Conservation (phyloP, 306 rosid species). For the Prosopis cineraria region DNA sequence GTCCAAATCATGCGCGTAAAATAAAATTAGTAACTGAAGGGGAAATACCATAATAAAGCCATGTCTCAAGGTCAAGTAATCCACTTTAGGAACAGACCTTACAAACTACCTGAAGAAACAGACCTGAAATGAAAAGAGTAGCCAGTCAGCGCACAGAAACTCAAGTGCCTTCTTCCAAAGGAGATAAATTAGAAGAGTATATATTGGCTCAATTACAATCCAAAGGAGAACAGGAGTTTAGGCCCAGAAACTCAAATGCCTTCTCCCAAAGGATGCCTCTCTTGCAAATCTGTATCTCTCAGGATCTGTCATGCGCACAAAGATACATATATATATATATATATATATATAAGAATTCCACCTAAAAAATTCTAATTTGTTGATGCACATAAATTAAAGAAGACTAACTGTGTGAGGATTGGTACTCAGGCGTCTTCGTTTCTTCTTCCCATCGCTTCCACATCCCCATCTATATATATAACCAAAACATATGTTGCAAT, state of each 20-base stretch:
- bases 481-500: background rate
- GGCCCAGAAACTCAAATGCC: constrained; percentile 82
- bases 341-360: background rate
- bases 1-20: background rate
- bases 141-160: too few relatives aligned
- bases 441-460: constrained; percentile 94
- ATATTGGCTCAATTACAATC: constrained; percentile 60
- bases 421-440: constrained; percentile 71
- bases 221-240: constrained; percentile 66
- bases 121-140: constrained; percentile 30
- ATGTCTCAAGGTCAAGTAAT: constrained; percentile 62
- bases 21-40: background rate
- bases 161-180: constrained; percentile 94
- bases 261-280: constrained; percentile 91
- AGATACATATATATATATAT: constrained; percentile 8
- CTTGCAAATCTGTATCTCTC: constrained; percentile 88
- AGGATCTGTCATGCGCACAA: constrained; percentile 54
- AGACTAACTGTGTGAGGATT: constrained; percentile 63
- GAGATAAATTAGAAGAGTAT: background rate
- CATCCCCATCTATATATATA: constrained; percentile 67
- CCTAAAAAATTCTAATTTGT: background rate
- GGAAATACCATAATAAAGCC: constrained; percentile 62
- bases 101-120: constrained; percentile 71
- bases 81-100: constrained; percentile 70
- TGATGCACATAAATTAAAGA: background rate